Conservation (phyloP, 768 basidiomycete species). For the Phylloporus arenicola region DNA sequence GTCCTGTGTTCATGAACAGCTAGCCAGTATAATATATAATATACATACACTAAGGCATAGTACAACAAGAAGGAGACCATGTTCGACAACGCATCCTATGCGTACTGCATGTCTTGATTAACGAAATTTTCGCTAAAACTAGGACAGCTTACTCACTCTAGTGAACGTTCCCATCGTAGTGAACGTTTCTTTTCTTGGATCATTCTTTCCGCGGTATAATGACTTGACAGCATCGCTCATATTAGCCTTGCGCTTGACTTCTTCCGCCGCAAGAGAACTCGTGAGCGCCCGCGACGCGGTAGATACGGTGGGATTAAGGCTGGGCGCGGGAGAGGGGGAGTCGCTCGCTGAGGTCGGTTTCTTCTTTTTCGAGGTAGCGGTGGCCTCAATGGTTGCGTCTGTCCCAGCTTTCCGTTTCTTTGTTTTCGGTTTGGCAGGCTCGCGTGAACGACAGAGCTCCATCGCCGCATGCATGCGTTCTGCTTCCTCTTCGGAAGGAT, state of each 20-base stretch:
- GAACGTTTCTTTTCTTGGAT: slow-evolving; percentile 74
- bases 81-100: slow-evolving; percentile 7
- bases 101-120: slow-evolving; percentile 18
- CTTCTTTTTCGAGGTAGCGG: slow-evolving; percentile 41
- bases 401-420: slow-evolving; percentile 60
- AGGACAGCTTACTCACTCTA: slow-evolving; percentile 50
- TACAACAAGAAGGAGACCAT: neutral
- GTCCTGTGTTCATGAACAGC: neutral
- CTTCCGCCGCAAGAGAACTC: slow-evolving; percentile 70
- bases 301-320: slow-evolving; percentile 45
- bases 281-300: slow-evolving; percentile 62
- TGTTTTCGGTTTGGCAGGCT: slow-evolving; percentile 46
- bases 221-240: slow-evolving; percentile 88
- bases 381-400: slow-evolving; percentile 24
- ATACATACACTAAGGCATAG: slow-evolving; percentile 9
- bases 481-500: slow-evolving; percentile 66
- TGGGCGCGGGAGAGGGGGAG: slow-evolving; percentile 25
- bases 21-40: neutral
- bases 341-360: slow-evolving; percentile 14
- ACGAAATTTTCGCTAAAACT: neutral
- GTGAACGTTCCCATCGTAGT: slow-evolving; percentile 93
- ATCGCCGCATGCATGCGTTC: slow-evolving; percentile 51
- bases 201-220: slow-evolving; percentile 56
- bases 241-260: slow-evolving; percentile 71
- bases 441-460: slow-evolving; percentile 51